These are phyloP conservation scores for Trichaptum fuscoviolaceum DNA, from an alignment of 768 basidiomycete species.

Conservation along the genomic window DNA sequence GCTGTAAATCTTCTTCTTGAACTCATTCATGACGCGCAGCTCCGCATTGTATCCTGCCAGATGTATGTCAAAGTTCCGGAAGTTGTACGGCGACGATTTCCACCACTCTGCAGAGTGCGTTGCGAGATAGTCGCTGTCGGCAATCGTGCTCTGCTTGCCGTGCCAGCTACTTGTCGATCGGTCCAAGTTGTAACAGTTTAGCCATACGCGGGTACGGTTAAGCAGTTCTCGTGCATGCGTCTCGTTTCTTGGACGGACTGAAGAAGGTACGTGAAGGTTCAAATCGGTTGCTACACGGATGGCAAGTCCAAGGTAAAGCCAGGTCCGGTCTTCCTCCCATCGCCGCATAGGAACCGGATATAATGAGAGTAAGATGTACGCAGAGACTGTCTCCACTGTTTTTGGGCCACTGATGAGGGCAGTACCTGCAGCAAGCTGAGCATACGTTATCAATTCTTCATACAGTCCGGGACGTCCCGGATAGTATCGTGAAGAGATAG, in stretches of 20 bases:
- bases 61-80: constrained; percentile 76
- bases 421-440: constrained; percentile 70
- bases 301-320: constrained; percentile 85
- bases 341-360: constrained; percentile 69
- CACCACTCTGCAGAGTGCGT: constrained; percentile 69
- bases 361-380: constrained; percentile 75
- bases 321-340: constrained; percentile 89
- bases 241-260: constrained; percentile 72
- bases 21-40: constrained; percentile 56
- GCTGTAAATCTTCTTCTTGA: constrained; percentile 61
- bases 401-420: constrained; percentile 73
- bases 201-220: constrained; percentile 86
- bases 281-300: constrained; percentile 87
- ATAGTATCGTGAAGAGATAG: constrained; percentile 81
- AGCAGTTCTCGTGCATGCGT: constrained; percentile 80
- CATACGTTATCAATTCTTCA: constrained; percentile 63
- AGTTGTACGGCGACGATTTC: constrained; percentile 59
- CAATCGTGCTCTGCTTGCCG: constrained; percentile 80
- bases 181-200: constrained; percentile 88
- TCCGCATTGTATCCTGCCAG: constrained; percentile 73
- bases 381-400: constrained; percentile 79
- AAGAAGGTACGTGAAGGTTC: constrained; percentile 72
- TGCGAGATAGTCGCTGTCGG: constrained; percentile 71
- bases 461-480: constrained; percentile 66
- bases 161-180: constrained; percentile 85